Percentiles rank a stretch among this genome's conserved stretches.
These are phyloP conservation scores for Lactarius trivialis DNA, from an alignment of 768 basidiomycete species.

Conservation along the genomic window DNA sequence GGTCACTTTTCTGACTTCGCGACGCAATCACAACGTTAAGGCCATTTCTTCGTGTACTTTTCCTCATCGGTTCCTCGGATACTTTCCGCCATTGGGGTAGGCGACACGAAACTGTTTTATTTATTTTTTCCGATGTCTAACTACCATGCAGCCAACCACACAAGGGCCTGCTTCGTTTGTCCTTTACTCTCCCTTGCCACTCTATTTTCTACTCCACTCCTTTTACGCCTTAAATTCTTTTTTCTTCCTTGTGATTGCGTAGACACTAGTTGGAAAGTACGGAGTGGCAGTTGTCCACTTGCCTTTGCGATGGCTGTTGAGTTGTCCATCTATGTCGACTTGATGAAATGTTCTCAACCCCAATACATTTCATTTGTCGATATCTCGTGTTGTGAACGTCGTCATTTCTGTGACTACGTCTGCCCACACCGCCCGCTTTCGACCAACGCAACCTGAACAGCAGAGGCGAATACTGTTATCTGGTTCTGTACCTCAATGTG, in stretches of 20 bases:
- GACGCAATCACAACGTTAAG: conserved; percentile 15
- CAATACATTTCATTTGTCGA: conserved; percentile 13
- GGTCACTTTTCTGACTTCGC: conserved; percentile 8
- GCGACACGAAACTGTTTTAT: conserved; percentile 10
- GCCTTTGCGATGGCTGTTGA: not conserved
- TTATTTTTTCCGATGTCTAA: conserved; percentile 19
- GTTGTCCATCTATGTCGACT: conserved; percentile 8
- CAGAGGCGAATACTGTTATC: not conserved
- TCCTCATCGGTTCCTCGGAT: not conserved
- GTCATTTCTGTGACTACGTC: not conserved
- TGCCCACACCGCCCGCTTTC: not conserved
- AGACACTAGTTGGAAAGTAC: conserved; percentile 4
- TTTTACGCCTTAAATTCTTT: conserved; percentile 17
- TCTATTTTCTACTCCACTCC: not conserved
- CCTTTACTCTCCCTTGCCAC: not conserved
- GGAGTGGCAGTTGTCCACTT: conserved; percentile 1
- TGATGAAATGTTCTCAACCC: conserved; percentile 7
- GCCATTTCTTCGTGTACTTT: conserved; percentile 6
- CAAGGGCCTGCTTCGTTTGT: conserved; percentile 6
- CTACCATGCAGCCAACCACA: conserved; percentile 1
- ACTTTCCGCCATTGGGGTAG: conserved; percentile 1
- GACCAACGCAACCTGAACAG: not conserved
- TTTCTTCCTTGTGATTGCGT: conserved; percentile 12
- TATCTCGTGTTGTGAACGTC: not conserved
- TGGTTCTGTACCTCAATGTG: not conserved